Conservation (phyloP, 2,329 filamentous ascomycete species). For the Scedosporium boydii region DNA sequence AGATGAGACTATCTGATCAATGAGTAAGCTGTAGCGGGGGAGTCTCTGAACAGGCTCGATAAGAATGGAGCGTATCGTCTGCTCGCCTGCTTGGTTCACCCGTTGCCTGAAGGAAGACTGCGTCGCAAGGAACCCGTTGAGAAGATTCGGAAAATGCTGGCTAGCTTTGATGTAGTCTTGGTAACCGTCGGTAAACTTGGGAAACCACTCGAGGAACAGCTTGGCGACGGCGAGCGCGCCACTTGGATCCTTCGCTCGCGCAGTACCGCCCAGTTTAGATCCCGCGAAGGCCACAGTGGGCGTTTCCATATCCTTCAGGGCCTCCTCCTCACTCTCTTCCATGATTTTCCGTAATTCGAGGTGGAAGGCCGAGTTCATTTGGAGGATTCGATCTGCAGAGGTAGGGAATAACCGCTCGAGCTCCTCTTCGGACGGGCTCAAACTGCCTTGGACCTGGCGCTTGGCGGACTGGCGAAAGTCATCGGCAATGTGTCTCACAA, state of each 20-base stretch:
- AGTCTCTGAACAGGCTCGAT: conserved; percentile 95
- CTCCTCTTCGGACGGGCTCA: conserved; percentile 63
- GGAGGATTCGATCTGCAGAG: conserved; percentile 69
- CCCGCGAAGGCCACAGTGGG: conserved; percentile 30
- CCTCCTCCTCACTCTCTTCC: conserved; percentile 74
- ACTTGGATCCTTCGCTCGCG: conserved; percentile 57
- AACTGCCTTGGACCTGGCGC: conserved; percentile 46
- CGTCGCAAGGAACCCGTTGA: conserved; percentile 70
- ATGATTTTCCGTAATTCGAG: conserved; percentile 66
- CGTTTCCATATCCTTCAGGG: conserved; percentile 64
- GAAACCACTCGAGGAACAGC: conserved; percentile 83
- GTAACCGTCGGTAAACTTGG: conserved; percentile 83
- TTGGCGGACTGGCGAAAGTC: conserved; percentile 68
- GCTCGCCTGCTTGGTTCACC: conserved; percentile 77
- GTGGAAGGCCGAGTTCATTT: conserved; percentile 74
- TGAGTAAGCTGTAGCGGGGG: conserved; percentile 89
- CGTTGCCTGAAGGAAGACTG: conserved; percentile 75
- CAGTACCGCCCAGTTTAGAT: conserved; percentile 33
- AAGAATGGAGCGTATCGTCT: conserved; percentile 78
- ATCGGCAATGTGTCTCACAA: conserved; percentile 71
- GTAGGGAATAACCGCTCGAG: conserved; percentile 71
- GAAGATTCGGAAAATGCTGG: conserved; percentile 71
- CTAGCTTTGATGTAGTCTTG: conserved; percentile 88
- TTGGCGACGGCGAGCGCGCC: conserved; percentile 72
- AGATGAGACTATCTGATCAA: conserved; percentile 86